Percentiles rank a stretch among this genome's conserved stretches.
phyloP scores from a whole-genome alignment of 768 basidiomycete species.

The Amanita rimosa region DNA sequence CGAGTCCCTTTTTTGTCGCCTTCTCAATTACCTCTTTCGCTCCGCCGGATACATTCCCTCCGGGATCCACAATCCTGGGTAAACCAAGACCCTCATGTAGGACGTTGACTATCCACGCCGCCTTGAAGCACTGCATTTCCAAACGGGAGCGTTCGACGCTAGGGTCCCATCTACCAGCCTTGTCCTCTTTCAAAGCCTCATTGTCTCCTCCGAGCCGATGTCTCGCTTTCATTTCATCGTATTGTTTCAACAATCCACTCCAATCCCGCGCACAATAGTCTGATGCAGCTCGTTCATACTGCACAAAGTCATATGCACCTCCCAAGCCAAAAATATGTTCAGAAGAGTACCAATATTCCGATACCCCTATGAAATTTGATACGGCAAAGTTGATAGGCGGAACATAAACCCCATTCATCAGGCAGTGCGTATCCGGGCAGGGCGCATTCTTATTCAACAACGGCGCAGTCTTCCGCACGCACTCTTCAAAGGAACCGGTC shows the following conservation, averaged over 20 bases:
- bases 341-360: slow-evolving; percentile 99
- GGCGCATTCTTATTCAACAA: slow-evolving; percentile 79
- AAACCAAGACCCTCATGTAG: slow-evolving; percentile 94
- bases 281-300: slow-evolving; percentile 89
- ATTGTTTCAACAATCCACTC: slow-evolving; percentile 60
- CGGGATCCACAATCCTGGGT: slow-evolving; percentile 81
- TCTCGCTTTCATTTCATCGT: slow-evolving; percentile 39
- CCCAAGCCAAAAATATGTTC: slow-evolving; percentile 94
- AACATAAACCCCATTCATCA: slow-evolving; percentile 91
- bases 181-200: slow-evolving; percentile 47
- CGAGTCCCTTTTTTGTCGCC: slow-evolving; percentile 76
- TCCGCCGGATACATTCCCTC: slow-evolving; percentile 62
- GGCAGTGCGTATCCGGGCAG: slow-evolving; percentile 76
- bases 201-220: slow-evolving; percentile 51
- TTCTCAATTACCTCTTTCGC: slow-evolving; percentile 64
- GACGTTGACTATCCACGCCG: slow-evolving; percentile 95
- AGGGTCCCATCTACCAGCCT: slow-evolving; percentile 57
- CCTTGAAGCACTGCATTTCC: slow-evolving; percentile 99
- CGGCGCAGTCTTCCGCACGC: slow-evolving; percentile 58
- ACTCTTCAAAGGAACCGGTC: slow-evolving; percentile 84
- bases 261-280: slow-evolving; percentile 78
- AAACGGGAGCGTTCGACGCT: slow-evolving; percentile 75
- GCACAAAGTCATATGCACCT: slow-evolving; percentile 91
- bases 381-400: slow-evolving; percentile 91
- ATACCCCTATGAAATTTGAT: slow-evolving; percentile 92